These are phyloP conservation scores for Chaetomium sp. DNA, from an alignment of 2,329 filamentous ascomycete species.

Conservation along the genomic window DNA sequence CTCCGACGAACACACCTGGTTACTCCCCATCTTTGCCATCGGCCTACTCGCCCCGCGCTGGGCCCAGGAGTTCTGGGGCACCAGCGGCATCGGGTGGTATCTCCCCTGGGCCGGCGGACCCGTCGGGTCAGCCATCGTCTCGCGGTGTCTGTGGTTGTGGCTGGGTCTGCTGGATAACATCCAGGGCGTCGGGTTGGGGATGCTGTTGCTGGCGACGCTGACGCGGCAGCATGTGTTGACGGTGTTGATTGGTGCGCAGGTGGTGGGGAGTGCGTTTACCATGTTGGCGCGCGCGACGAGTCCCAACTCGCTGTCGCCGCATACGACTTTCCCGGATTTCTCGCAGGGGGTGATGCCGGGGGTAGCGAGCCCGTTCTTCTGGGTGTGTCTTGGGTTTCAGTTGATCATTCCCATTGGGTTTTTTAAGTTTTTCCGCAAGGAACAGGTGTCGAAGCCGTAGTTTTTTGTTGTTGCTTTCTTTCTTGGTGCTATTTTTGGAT, in stretches of 20 bases:
- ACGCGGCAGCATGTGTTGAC: constrained; percentile 60
- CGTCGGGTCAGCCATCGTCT: constrained; percentile 47
- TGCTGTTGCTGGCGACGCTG: constrained; percentile 60
- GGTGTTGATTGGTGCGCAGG: constrained; percentile 54
- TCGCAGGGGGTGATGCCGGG: constrained; percentile 40
- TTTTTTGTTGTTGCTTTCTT: neutral
- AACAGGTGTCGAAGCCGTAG: constrained; percentile 50
- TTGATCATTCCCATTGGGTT: constrained; percentile 52
- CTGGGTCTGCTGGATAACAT: constrained; percentile 58
- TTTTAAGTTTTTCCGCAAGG: constrained; percentile 51
- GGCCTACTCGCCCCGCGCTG: constrained; percentile 60
- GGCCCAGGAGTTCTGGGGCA: constrained; percentile 62
- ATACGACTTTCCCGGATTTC: constrained; percentile 57
- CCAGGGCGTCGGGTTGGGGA: constrained; percentile 61
- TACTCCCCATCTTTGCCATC: constrained; percentile 60
- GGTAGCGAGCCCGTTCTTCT: constrained; percentile 50
- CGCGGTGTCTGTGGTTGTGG: constrained; percentile 59
- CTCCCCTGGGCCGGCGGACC: constrained; percentile 56
- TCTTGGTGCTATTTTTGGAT: neutral
- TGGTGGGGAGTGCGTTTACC: constrained; percentile 55
- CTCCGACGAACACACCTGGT: constrained; percentile 58
- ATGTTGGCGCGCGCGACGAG: constrained; percentile 55
- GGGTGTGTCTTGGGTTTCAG: constrained; percentile 53
- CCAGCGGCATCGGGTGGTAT: constrained; percentile 52
- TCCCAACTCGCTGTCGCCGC: constrained; percentile 55